Evolutionary conservation across 371 early-diverging fungal species (phyloP).

Genomic region (Thermomucor indicae-seudaticae): DNA sequence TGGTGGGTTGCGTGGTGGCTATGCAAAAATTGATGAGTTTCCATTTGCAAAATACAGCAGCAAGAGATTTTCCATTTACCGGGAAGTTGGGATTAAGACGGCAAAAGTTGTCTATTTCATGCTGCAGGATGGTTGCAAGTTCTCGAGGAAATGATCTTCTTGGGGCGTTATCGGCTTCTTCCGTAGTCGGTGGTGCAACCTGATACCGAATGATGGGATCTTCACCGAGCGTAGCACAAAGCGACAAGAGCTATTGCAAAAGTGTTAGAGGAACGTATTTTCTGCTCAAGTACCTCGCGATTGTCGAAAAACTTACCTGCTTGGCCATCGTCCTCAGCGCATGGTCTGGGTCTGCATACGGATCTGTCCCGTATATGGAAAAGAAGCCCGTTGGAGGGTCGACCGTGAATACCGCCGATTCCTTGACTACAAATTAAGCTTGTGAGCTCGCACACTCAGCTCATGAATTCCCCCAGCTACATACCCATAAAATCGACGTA

Average conservation of each 20-base stretch:
- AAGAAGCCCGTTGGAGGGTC: slow-evolving; percentile 65
- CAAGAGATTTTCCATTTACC: slow-evolving; percentile 23
- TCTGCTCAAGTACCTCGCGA: neutral
- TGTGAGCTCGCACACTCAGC: no score
- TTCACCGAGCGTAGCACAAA: slow-evolving; percentile 78
- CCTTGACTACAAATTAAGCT: slow-evolving; percentile 54
- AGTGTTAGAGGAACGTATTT: neutral
- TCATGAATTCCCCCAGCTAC: no score
- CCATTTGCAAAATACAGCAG: neutral
- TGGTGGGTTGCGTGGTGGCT: slow-evolving; percentile 43
- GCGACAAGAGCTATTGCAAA: slow-evolving; percentile 57
- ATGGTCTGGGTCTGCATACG: slow-evolving; percentile 38
- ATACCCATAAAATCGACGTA: slow-evolving; percentile 69
- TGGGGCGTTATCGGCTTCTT: slow-evolving; percentile 2
- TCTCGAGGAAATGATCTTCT: slow-evolving; percentile 20
- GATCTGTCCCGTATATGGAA: slow-evolving; percentile 50
- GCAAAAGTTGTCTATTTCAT: slow-evolving; percentile 65
- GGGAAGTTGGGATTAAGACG: slow-evolving; percentile 55
- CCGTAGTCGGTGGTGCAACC: slow-evolving; percentile 52
- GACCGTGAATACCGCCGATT: slow-evolving; percentile 79
- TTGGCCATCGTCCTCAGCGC: slow-evolving; percentile 68
- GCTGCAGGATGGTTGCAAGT: slow-evolving; percentile 65
- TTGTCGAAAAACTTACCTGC: slow-evolving; percentile 42
- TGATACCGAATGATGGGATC: slow-evolving; percentile 87
- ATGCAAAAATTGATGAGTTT: neutral